phyloP scores from a whole-genome alignment of 129 eudicot species.

The Centaurea solstitialis region DNA sequence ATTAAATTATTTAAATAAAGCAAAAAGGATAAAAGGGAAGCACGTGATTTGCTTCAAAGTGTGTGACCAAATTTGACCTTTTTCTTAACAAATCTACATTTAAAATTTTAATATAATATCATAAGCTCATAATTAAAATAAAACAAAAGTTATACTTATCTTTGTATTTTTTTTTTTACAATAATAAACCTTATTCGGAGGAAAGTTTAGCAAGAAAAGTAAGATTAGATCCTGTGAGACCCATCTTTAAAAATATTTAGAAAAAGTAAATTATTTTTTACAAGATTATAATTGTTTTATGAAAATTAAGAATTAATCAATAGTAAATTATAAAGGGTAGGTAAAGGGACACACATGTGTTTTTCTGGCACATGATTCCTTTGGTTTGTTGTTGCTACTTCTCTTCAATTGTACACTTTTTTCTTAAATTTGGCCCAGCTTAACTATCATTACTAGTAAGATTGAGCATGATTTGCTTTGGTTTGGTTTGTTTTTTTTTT shows the following conservation, averaged over 20 bases:
- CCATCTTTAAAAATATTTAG: background rate
- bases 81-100: background rate
- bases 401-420: constrained; percentile 7
- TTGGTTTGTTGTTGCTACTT: constrained; percentile 7
- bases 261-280: background rate
- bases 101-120: background rate
- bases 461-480: no score
- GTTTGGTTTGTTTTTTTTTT: no score
- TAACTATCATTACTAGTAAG: background rate
- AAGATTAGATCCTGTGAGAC: background rate
- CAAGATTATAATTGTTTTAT: background rate
- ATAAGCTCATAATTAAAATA: background rate
- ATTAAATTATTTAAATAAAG: background rate
- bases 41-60: background rate
- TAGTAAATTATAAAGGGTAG: background rate
- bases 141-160: no score
- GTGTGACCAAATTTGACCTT: background rate
- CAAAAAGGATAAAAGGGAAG: background rate
- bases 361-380: constrained; percentile 9
- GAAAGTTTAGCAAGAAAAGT: background rate
- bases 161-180: no score
- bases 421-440: background rate
- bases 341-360: background rate
- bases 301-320: background rate
- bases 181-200: no score